Base-by-base conservation (phyloP, 148 eudicot species). In the Chenopodium formosanum region DNA sequence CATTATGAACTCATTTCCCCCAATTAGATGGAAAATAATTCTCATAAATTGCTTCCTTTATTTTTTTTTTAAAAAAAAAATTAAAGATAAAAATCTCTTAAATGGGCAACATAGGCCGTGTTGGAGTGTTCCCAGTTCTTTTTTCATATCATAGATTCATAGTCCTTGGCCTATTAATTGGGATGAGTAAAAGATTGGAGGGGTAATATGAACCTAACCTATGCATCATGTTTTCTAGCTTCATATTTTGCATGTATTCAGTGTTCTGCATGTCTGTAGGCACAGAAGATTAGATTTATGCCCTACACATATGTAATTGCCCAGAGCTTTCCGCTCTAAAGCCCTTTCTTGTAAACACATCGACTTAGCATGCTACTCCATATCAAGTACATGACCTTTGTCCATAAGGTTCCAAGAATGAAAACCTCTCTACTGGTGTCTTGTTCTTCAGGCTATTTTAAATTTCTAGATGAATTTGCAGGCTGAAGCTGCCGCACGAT, bases 401-500 rank as follows among this genome's bases (percentile, higher is more conserved):
- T 70, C 34, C n/a, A 70, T 32, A 16, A 70, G n/a, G 47, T 70
- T 31, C 73, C 73, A 19, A 70, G 19, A 34, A 13, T 19, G 2
- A 40, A 71, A 37, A 2, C 34, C 10, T 66, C 16, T 29, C 1
- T 40, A 40, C 40, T 11, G 70, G 37, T 27, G n/a, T 66, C 70
- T 66, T 12, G 27, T 29, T 25, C 70, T 34, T 7, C 20, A 31
- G 22, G 72, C 46, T 32, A 19, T 31, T 12, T 10, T 23, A 23
- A 69, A 4, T 16, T 29, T 44, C 9, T 20, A 17, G 22, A 27
- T 78, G 63, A n/a, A 56, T 82, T 68, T 88, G 86, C 90, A 96
- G 99, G 90, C 91, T 83, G 91, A 86, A 86, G 95, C 97, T 87
- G 99, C 97, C 70, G 76, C 81, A 66, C 88, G 89, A 48, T 96